Percentiles rank a stretch among this genome's conserved stretches.
phyloP scores from a whole-genome alignment of 2,329 filamentous ascomycete genomes.

The Botrytis elliptica region DNA sequence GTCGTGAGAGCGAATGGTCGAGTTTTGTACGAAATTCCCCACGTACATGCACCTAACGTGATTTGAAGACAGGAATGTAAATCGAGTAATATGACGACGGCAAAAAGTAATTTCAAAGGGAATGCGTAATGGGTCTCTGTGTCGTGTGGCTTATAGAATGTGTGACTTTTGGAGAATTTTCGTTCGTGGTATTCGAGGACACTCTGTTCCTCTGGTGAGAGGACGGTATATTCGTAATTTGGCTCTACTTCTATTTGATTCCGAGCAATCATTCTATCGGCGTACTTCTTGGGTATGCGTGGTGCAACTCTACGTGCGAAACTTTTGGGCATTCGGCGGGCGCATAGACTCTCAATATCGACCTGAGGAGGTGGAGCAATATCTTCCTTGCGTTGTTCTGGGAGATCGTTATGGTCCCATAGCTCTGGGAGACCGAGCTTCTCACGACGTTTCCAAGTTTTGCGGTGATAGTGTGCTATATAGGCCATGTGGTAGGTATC shows the following conservation, averaged over 20 bases:
- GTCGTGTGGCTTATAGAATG: slow-evolving; percentile 87
- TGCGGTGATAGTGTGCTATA: slow-evolving; percentile 65
- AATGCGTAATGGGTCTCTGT: slow-evolving; percentile 80
- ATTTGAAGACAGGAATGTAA: slow-evolving; percentile 78
- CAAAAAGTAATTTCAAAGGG: slow-evolving; percentile 68
- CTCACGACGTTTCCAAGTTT: slow-evolving; percentile 50
- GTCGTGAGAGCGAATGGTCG: slow-evolving; percentile 73
- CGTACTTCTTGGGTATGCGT: slow-evolving; percentile 30
- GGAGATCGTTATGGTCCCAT: slow-evolving; percentile 54
- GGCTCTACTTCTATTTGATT: slow-evolving; percentile 22
- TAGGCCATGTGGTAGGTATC: slow-evolving; percentile 88
- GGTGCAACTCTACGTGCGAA: slow-evolving; percentile 29
- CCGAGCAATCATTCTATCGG: slow-evolving; percentile 27
- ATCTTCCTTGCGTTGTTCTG: slow-evolving; percentile 44
- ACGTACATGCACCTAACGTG: slow-evolving; percentile 73
- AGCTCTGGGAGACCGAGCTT: slow-evolving; percentile 61
- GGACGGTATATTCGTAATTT: slow-evolving; percentile 55
- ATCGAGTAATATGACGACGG: slow-evolving; percentile 74
- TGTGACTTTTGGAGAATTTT: slow-evolving; percentile 80
- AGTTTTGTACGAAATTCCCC: slow-evolving; percentile 69
- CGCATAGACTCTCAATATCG: slow-evolving; percentile 41
- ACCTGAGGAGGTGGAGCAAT: slow-evolving; percentile 41
- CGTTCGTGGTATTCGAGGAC: slow-evolving; percentile 71
- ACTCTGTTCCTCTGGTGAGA: slow-evolving; percentile 65
- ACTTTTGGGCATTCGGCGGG: slow-evolving; percentile 27